Percentiles rank a stretch among this genome's conserved stretches.
Evolutionary conservation across 139 green algal species (phyloP).

Genomic region (Chlamydomonas schloesseri): DNA sequence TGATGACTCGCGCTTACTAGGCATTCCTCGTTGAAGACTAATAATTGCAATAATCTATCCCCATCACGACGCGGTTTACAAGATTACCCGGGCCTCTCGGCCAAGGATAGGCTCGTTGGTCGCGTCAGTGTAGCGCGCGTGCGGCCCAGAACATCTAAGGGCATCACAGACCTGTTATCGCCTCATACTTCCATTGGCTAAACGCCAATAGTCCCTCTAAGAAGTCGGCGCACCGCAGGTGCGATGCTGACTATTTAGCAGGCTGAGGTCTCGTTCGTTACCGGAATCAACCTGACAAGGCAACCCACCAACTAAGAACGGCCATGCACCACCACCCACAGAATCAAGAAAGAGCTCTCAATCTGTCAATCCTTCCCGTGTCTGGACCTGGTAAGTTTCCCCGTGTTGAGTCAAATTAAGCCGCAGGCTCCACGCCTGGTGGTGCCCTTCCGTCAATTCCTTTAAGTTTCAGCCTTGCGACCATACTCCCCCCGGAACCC

Average conservation of each 20-base stretch:
- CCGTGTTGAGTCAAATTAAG: constrained; percentile 98
- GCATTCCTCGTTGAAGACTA: too few species aligned
- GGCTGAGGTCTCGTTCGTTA: constrained; percentile 98
- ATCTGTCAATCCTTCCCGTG: constrained; percentile 96
- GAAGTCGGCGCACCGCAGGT: constrained; percentile 86
- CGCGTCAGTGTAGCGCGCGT: constrained; percentile 98
- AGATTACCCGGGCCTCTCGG: neutral
- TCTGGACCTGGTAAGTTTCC: constrained; percentile 97
- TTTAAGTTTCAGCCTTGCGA: constrained; percentile 81
- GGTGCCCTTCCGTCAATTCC: constrained; percentile 97
- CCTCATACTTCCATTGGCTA: constrained; percentile 85
- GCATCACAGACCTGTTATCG: constrained; percentile 89
- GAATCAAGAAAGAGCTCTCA: constrained; percentile 97
- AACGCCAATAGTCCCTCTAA: constrained; percentile 84
- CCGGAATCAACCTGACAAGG: constrained; percentile 97
- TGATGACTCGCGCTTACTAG: too few species aligned
- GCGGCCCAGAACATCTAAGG: constrained; percentile 90
- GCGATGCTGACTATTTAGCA: constrained; percentile 93
- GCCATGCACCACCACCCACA: constrained; percentile 84
- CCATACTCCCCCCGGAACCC: constrained; percentile 62
- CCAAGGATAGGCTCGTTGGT: constrained; percentile 95
- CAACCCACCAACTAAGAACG: constrained; percentile 95
- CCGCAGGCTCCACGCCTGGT: constrained; percentile 95
- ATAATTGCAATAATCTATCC: too few species aligned
- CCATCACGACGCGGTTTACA: too few species aligned